Evolutionary conservation across 768 basidiomycete species (phyloP).

Genomic region (Suillus bovinus): DNA sequence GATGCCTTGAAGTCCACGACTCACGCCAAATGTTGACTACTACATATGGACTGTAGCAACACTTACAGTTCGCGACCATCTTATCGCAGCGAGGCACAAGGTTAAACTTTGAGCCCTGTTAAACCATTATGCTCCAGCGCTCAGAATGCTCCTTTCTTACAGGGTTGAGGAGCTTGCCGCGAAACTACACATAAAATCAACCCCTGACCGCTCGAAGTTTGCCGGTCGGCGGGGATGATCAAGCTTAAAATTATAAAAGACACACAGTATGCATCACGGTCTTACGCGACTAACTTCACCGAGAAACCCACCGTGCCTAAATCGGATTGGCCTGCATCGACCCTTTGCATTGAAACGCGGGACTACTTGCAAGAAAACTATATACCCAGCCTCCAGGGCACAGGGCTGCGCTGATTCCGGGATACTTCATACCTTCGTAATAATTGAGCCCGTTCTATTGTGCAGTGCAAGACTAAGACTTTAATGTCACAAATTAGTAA

Average conservation of each 20-base stretch:
- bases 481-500: too few relatives aligned
- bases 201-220: not conserved
- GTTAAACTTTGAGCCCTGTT: constrained; percentile 1
- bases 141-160: not conserved
- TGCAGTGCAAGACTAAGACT: not conserved
- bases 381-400: not conserved
- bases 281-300: not conserved
- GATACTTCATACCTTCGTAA: not conserved
- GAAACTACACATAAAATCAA: not conserved
- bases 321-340: not conserved
- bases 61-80: not conserved
- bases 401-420: not conserved
- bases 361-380: not conserved
- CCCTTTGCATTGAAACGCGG: not conserved
- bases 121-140: not conserved
- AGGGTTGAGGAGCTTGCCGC: not conserved
- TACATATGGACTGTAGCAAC: not conserved
- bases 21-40: not conserved
- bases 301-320: not conserved
- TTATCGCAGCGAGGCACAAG: not conserved
- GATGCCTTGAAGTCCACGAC: not conserved
- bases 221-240: constrained; percentile 1
- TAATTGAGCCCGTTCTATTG: not conserved
- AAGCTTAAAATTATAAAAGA: constrained; percentile 2
- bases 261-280: not conserved